Conservation (phyloP, 768 basidiomycete species). For the Hericium alpestre region DNA sequence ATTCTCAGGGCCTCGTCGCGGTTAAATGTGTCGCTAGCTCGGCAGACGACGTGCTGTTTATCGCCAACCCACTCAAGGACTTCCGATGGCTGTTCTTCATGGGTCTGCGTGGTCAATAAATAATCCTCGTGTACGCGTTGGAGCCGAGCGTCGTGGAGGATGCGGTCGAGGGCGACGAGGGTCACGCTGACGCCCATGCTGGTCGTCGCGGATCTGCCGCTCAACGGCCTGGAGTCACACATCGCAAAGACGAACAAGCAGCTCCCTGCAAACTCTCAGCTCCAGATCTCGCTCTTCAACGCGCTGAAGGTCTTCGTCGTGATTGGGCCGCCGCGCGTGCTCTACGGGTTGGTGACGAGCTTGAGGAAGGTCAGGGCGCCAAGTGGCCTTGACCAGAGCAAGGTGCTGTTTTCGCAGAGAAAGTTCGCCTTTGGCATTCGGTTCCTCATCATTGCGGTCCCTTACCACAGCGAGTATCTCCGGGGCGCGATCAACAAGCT, state of each 20-base stretch:
- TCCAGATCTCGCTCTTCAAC: constrained; percentile 83
- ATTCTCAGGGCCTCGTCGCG: constrained; percentile 94
- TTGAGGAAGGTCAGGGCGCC: constrained; percentile 85
- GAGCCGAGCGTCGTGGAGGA: constrained; percentile 85
- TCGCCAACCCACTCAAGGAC: constrained; percentile 69
- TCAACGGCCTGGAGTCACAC: constrained; percentile 71
- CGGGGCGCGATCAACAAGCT: constrained; percentile 64
- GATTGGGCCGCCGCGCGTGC: constrained; percentile 82
- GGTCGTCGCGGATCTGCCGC: constrained; percentile 69
- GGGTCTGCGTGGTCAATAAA: constrained; percentile 85
- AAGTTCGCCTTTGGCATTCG: constrained; percentile 87
- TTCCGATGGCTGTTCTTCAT: constrained; percentile 89
- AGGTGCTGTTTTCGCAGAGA: constrained; percentile 86
- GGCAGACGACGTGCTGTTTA: constrained; percentile 61
- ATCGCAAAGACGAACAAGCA: constrained; percentile 82
- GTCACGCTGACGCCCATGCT: constrained; percentile 90
- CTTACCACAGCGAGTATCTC: constrained; percentile 90
- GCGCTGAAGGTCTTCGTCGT: constrained; percentile 86
- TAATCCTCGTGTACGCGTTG: constrained; percentile 84
- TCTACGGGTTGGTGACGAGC: too few relatives aligned
- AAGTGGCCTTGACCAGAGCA: constrained; percentile 84
- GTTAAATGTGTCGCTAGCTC: constrained; percentile 83
- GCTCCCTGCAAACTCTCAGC: constrained; percentile 65
- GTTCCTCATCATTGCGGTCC: constrained; percentile 91
- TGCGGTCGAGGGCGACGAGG: constrained; percentile 86